Evolutionary conservation across 768 basidiomycete species (phyloP), one percentile per base, ranked within the genome.

Genomic region (Suillus paluster): DNA sequence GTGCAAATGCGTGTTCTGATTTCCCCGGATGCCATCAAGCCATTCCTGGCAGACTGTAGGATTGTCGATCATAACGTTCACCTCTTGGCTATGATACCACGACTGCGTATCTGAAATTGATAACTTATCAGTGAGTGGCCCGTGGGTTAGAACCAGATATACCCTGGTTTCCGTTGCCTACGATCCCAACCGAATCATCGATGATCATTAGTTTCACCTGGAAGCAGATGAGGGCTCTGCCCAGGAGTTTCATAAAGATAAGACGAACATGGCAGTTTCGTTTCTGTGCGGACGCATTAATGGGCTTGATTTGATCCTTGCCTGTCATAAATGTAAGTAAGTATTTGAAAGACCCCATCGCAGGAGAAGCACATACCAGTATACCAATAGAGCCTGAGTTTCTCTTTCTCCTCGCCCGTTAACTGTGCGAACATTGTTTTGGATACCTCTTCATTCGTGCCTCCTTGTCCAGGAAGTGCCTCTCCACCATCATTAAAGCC

Each of bases 11-110:
- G 87, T 87, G 66, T 86, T 87, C 74, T 86, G 84, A 68, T 84
- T 84, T 34, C 79, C 74, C 30, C 76, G 64, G n/a, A 86, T 71
- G 10, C 78, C 81, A 52, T 83, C 80, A 73, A 82, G 81, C 86
- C 87, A 86, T 60, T 84, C 85, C 41, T 72, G 66, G 54, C 84
- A 83, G 57, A 87, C 75, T 42, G 77, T 73, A n/a, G 78, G 72
- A 25, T 79, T 82, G 70, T 88, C 86, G 49, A 88, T 76, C 79
- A 89, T 82, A 61, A 88, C 74, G 70, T 91, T 90, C 66, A 85
- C 79, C 67, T 91, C 90, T 63, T 88, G 85, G 46, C 84, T 86
- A 71, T 91, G 90, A 77, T 81, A 89, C 88, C 88, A 90, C 5
- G 82, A 84, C 67, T 90, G 89, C 8, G 85, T 83, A 62, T 87